Evolutionary conservation across 768 basidiomycete species (phyloP), one percentile per base, ranked within the genome.

Genomic region (Tephrocybe sp.): DNA sequence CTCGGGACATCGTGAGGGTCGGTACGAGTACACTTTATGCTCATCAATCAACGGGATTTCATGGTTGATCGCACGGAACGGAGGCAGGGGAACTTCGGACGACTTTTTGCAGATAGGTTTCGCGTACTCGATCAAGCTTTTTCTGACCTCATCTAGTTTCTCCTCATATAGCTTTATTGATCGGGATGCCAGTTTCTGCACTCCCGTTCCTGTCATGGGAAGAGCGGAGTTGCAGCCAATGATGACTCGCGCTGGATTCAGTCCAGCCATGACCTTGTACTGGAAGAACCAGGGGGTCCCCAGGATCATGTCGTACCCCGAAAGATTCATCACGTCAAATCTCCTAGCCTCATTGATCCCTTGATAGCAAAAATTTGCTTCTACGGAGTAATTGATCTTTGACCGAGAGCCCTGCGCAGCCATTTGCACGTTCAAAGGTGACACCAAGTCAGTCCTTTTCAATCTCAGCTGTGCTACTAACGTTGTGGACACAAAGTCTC

Each of bases 1-100:
- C 38, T 77, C 72, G 1, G 72, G 69, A 40, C 77, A 78, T 7
- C 53, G 27, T 0, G 69, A 63, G 0, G 62, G 56, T 0, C 61
- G 53, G 71, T 69, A 77, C 0, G 57, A 53, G 42, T 74, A 72
- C 0, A 45, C 12, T 11, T 30, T 44, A 13, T 44, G 19, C 13
- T 21, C 29, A 6, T 45, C 36, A 21, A 75, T 73, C 2, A 78
- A 49, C 0, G 68, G 70, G 1, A 78, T 75, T 0, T 45, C 37
- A 48, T 77, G 73, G 49, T 77, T 77, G 2, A 77, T 69, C 0
- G 49, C 68, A 1, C 67, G 21, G 2, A 73, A 41, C 0, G 72
- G 74, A 0, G 76, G 75, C 5, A 73, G 42, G 0, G 58, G 60
- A 0, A 65, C 69, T 7, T 70, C 64, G 5, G 42, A 50, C 0